These are phyloP conservation scores for Ambrosia hybrid DNA, from an alignment of 140 eudicot genomes.

Conservation along the genomic window DNA sequence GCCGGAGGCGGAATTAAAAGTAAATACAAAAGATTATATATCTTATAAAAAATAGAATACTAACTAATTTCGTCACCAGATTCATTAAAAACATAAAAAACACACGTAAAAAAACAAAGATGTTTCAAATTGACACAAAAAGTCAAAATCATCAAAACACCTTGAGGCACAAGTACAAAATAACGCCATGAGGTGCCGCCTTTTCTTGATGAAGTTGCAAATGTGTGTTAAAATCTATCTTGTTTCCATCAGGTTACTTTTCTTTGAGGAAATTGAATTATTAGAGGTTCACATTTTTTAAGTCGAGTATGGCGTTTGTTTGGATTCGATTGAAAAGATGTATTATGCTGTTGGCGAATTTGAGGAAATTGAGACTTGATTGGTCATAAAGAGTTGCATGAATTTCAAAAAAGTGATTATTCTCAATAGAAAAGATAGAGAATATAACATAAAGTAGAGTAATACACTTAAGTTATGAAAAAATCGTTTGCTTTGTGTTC, in stretches of 20 bases:
- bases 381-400: slow-evolving; percentile 5
- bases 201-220: not conserved
- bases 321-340: not conserved
- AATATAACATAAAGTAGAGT: slow-evolving; percentile 24
- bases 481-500: slow-evolving; percentile 38
- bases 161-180: too few relatives aligned
- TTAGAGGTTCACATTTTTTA: not conserved
- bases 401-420: slow-evolving; percentile 1
- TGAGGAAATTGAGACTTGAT: slow-evolving; percentile 8
- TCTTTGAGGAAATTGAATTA: slow-evolving; percentile 1
- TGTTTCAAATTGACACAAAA: too few relatives aligned
- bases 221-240: not conserved
- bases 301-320: not conserved
- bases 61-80: too few relatives aligned
- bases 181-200: too few relatives aligned
- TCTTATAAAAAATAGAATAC: too few relatives aligned
- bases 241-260: not conserved
- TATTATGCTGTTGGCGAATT: not conserved
- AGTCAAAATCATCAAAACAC: too few relatives aligned
- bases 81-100: too few relatives aligned
- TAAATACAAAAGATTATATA: too few relatives aligned
- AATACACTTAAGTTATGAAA: slow-evolving; percentile 21
- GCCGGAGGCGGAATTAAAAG: too few relatives aligned
- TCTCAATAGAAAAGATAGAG: slow-evolving; percentile 6
- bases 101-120: too few relatives aligned